Conservation (phyloP, 345 rosid genomes). For the Excoecaria cochinchinensis region DNA sequence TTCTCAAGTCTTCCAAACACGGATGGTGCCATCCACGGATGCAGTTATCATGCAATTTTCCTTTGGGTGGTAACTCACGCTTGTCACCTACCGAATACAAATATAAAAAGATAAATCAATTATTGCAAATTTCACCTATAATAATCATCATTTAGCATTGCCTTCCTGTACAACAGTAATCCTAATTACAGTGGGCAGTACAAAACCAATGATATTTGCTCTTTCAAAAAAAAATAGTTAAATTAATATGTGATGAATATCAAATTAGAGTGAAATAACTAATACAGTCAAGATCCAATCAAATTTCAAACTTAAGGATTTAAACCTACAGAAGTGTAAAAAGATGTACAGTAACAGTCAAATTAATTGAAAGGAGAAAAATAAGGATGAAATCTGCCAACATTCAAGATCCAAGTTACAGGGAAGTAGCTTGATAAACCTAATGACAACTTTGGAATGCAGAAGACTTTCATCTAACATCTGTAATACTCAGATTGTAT, state of each 20-base stretch:
- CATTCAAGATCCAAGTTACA: not conserved
- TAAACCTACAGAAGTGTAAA: not conserved
- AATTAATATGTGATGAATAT: not conserved
- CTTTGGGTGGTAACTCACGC: slow-evolving; percentile 91
- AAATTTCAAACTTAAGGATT: not conserved
- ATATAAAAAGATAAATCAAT: not conserved
- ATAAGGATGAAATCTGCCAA: not conserved
- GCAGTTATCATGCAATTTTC: slow-evolving; percentile 78
- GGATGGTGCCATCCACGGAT: slow-evolving; percentile 83
- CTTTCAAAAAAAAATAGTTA: too few relatives aligned
- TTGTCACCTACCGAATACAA: slow-evolving; percentile 60
- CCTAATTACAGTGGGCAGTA: not conserved
- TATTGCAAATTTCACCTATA: not conserved
- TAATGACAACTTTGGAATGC: not conserved
- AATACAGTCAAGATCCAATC: not conserved
- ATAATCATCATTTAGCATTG: too few relatives aligned
- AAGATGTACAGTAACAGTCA: not conserved
- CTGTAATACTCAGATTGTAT: not conserved
- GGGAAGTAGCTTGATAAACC: not conserved
- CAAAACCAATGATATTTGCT: not conserved
- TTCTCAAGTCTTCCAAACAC: slow-evolving; percentile 60
- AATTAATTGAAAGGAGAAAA: not conserved
- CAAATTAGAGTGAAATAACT: not conserved
- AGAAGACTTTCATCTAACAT: not conserved
- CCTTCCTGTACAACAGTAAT: not conserved